phyloP scores from a whole-genome alignment of 495 filamentous ascomycete genomes.

The Paragyromitra xinjiangensis region DNA sequence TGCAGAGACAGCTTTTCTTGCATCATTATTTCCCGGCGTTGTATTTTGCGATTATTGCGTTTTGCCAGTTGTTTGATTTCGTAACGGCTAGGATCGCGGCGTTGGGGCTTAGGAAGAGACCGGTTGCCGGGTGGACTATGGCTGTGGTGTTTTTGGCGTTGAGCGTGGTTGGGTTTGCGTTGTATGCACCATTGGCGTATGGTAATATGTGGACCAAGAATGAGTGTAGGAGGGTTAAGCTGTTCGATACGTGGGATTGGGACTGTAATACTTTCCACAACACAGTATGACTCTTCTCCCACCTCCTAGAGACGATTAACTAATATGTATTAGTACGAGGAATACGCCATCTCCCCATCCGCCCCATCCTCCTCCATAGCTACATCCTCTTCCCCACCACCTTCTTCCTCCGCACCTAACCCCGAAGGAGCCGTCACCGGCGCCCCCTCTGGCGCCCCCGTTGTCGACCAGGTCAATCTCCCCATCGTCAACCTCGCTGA shows the following conservation, averaged over 20 bases:
- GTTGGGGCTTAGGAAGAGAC: constrained; percentile 74
- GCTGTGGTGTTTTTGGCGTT: constrained; percentile 75
- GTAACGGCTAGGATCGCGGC: constrained; percentile 71
- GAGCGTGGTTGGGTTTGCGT: constrained; percentile 76
- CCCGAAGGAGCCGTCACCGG: constrained; percentile 36
- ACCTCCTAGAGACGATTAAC: constrained; percentile 37
- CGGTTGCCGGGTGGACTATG: constrained; percentile 74
- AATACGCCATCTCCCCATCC: constrained; percentile 43
- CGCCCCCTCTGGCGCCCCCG: constrained; percentile 15
- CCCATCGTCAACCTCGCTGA: constrained; percentile 35
- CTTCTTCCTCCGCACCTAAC: constrained; percentile 21
- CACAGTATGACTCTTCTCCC: constrained; percentile 72
- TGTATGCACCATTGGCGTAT: constrained; percentile 89
- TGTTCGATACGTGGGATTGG: constrained; percentile 92
- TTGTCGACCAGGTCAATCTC: not conserved
- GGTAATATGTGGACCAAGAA: constrained; percentile 92
- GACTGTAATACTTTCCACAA: constrained; percentile 93
- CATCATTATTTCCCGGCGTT: constrained; percentile 96
- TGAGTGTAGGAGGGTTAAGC: constrained; percentile 84
- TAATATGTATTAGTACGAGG: constrained; percentile 56
- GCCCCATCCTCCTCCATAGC: constrained; percentile 15
- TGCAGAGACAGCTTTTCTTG: constrained; percentile 93
- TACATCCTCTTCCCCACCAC: not conserved
- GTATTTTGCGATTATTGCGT: constrained; percentile 88
- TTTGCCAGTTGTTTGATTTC: constrained; percentile 91